Base-by-base conservation (phyloP, 495 filamentous ascomycete genomes). In the Mytilinidion resinicola region DNA sequence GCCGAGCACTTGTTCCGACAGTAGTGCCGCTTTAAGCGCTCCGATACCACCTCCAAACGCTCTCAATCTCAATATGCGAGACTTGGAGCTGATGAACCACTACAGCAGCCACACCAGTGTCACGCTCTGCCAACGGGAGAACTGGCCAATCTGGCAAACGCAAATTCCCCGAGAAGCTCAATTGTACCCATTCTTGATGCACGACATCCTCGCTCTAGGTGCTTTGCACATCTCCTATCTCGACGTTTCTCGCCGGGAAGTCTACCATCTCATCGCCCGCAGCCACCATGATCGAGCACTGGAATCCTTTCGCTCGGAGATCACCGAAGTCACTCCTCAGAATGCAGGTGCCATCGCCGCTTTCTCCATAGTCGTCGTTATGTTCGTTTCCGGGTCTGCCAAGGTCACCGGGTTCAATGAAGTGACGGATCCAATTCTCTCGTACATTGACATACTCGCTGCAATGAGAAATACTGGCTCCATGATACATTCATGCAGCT, bases 261-360 rank as follows among this genome's bases (percentile, higher is more conserved):
- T 11, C 4, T 41, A 50, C 10, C 19, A 36, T 30, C 9, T 38
- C 15, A 17, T 50, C 1, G 55, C 55, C 11, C 21, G 42, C 43
- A 37, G 34, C 12, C 44, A 57, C 4, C 55, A 57, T 33, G 17
- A 41, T 17, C 43, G 35, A 39, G 43, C 55, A n/a, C 17, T 57
- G 21, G 46, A 44, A 17, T 17, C 34, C 20, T 57, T 57, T 41
- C 55, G 55, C 9, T 37, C 42, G 3, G 38, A 44, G 25, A 47
- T 57, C 9, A 10, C 17, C 38, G 46, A 43, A 19, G 42, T 57
- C n/a, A 51, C 12, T 30, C 3, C 15, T 9, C 44, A 33, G 33
- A 57, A 57, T 39, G 46, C 44, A 15, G 42, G 46, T 39, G 55
- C 55, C 12, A 42, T 57, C 37, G 42, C 46, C 9, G 55, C 55